Base-by-base conservation (phyloP, 1,139 yeast genomes). In the Pichia sp. region DNA sequence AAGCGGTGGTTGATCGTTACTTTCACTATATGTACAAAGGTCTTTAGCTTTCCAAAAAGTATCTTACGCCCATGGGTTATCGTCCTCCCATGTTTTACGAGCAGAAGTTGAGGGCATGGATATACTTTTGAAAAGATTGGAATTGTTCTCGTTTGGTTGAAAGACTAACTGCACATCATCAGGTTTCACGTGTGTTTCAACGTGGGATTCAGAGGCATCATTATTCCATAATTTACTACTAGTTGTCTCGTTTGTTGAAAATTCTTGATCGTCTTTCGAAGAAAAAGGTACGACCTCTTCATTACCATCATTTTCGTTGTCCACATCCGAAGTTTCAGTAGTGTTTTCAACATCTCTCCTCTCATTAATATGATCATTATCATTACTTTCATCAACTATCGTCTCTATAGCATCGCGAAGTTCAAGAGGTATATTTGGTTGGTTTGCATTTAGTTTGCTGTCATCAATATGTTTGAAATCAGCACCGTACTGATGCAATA, bases 331-430 rank as follows among this genome's bases (percentile, higher is more conserved):
- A 6, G 30, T 10, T 18, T 6, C 26, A 28, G 20, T 39, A 10
- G 6, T 10, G 7, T 36, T 31, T 18, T 5, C 28, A 23, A 33
- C 25, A 9, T 18, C 18, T 15, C 28, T 17, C 5, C 33, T 28
- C 11, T 28, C 21, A 10, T 17, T 3, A 22, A 45, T 55, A 0
- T 52, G 53, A 1, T 53, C 52, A 43, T 77, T 65, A 36, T 54
- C 60, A 15, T 47, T 46, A 41, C 60, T 63, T 31, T 63, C 67
- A 39, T 72, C 77, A 44, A 68, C 72, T 19, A 80, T 68, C 35
- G 78, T 83, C 50, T 79, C 88, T 28, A 81, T 62, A 37, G 71
- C 76, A 55, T 83, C 93, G 44, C 76, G 61, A 3, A 81, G 62
- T 6, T 67, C 69, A 23, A 75, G 61, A 1, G 88, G 84, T 40